Conservation (phyloP, 495 filamentous ascomycete species). For the Talaromyces wortmannii region DNA sequence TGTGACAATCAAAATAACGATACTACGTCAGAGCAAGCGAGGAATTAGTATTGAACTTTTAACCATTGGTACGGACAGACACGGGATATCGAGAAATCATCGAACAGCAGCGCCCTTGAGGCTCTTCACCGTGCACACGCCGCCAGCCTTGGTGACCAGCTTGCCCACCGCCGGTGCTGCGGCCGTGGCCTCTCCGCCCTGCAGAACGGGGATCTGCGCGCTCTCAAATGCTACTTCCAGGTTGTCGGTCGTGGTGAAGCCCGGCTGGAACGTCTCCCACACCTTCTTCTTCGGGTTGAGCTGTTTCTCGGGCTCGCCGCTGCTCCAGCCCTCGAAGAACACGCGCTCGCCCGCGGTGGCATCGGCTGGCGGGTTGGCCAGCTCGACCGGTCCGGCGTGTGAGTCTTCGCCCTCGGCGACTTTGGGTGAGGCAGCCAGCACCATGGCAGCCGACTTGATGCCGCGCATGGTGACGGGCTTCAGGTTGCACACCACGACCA, state of each 20-base stretch:
- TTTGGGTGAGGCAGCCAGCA: slow-evolving; percentile 84
- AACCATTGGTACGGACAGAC: not conserved
- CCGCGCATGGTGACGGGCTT: slow-evolving; percentile 99
- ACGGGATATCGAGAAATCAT: slow-evolving; percentile 15
- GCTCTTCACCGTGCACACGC: slow-evolving; percentile 65
- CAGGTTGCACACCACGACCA: slow-evolving; percentile 91
- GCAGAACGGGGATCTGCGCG: slow-evolving; percentile 50
- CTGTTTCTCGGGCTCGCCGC: slow-evolving; percentile 80
- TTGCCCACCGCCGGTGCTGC: slow-evolving; percentile 53
- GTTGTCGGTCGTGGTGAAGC: slow-evolving; percentile 76
- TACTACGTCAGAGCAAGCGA: too few species aligned
- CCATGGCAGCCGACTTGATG: slow-evolving; percentile 93
- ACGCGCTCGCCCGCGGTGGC: slow-evolving; percentile 78
- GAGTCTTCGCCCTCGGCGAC: slow-evolving; percentile 70
- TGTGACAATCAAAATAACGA: too few species aligned
- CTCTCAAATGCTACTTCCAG: slow-evolving; percentile 76
- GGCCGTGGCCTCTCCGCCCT: slow-evolving; percentile 41
- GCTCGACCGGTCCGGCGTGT: slow-evolving; percentile 86
- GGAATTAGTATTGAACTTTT: not conserved
- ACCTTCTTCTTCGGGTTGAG: slow-evolving; percentile 99
- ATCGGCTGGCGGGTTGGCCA: slow-evolving; percentile 78
- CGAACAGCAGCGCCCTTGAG: slow-evolving; percentile 67
- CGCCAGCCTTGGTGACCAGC: slow-evolving; percentile 63
- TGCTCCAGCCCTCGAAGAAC: slow-evolving; percentile 85
- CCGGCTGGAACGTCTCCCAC: slow-evolving; percentile 92